Base-by-base conservation (phyloP, 2,329 filamentous ascomycete genomes). In the Fonsecaea monophora region DNA sequence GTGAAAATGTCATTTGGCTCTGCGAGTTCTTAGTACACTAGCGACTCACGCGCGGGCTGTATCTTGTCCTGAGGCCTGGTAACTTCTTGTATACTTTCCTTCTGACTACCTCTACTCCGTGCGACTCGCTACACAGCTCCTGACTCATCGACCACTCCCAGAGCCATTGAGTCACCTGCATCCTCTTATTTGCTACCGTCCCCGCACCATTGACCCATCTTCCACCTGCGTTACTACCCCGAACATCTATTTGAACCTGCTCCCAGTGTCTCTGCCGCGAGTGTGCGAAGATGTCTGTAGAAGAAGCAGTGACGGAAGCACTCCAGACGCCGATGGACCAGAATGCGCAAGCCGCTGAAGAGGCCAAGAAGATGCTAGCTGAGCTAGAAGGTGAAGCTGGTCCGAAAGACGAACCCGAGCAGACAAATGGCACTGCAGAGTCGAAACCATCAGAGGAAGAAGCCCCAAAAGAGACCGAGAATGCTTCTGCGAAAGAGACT, bases 351-450 rank as follows among this genome's bases (percentile, higher is more conserved):
- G 78, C 81, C n/a, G 79, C 80, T 67, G 77, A 81, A 74, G 81
- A 82, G 73, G 80, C 82, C 13, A 76, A 81, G 74, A 77, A 79
- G 65, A 75, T 82, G 60, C 76, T 82, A 53, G 79, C 79, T 21
- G 80, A 82, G 73, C 73, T 82, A 71, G 79, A 82, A 75, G 77
- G 72, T 37, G 78, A 78, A 38, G 60, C 69, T 7, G 53, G 57
- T 9, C 4, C 57, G 6, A 38, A 60, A 42, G 53, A 64, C n/a
- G 40, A 59, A 42, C 30, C 48, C 5, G 62, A 66, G 25, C 60
- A 65, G 21, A 62, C 57, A 40, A 66, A 68, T 53, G 71, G 67
- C 10, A 54, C 60, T 18, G 50, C 32, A 18, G 71, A 70, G 40
- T 34, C 65, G 10, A 62, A 69, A 25, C 76, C 78, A 70, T 73